These are phyloP conservation scores for Sphaerulina populicola DNA, from an alignment of 2,329 filamentous ascomycete species.

Conservation along the genomic window DNA sequence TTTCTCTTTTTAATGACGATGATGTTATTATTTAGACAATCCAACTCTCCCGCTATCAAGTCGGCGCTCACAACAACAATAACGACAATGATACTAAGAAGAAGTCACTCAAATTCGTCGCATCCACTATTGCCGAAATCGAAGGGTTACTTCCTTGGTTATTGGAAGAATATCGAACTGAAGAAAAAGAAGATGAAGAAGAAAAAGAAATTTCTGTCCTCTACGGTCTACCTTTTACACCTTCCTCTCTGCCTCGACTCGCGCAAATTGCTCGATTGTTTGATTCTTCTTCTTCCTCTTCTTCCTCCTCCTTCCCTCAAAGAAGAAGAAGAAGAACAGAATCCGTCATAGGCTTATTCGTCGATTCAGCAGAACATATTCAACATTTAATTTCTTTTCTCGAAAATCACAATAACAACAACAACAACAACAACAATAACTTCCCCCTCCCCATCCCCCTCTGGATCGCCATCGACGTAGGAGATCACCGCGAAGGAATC, in stretches of 20 bases:
- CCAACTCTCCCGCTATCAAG: constrained; percentile 59
- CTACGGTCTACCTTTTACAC: constrained; percentile 62
- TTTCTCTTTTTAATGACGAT: too few relatives aligned
- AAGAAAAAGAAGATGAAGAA: constrained; percentile 34
- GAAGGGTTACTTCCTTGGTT: constrained; percentile 58
- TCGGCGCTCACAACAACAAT: too few relatives aligned
- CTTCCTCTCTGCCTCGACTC: constrained; percentile 54
- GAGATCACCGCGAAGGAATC: constrained; percentile 61
- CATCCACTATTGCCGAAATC: constrained; percentile 66
- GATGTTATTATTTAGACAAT: constrained; percentile 57
- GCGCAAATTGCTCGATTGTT: constrained; percentile 49
- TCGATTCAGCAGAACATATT: constrained; percentile 61
- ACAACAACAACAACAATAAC: too few relatives aligned
- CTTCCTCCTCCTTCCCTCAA: too few relatives aligned
- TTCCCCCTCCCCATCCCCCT: constrained; percentile 43
- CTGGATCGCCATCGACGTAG: constrained; percentile 68
- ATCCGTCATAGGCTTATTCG: constrained; percentile 33
- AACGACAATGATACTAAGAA: too few relatives aligned
- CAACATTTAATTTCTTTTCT: too few relatives aligned
- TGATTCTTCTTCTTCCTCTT: constrained; percentile 39
- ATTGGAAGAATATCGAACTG: constrained; percentile 44
- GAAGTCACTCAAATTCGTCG: constrained; percentile 60
- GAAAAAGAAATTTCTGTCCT: constrained; percentile 57
- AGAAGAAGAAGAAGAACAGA: too few relatives aligned
- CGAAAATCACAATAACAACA: too few relatives aligned